phyloP scores from a whole-genome alignment of 2,329 filamentous ascomycete species.

The Paradendryphiella salina region DNA sequence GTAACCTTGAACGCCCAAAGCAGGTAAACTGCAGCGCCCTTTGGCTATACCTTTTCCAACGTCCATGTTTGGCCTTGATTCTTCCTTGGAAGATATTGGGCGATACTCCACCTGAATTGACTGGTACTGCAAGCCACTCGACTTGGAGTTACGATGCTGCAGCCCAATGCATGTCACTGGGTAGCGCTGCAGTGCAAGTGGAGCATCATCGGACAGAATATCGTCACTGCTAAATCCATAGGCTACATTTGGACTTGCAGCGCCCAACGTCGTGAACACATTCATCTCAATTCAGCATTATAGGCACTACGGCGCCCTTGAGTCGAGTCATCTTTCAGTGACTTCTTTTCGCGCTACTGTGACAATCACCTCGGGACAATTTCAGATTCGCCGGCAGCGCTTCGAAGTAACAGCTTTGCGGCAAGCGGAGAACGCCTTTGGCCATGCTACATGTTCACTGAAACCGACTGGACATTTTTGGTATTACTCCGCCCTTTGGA shows the following conservation, averaged over 20 bases:
- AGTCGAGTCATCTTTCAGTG: background rate
- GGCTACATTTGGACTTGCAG: constrained; percentile 7
- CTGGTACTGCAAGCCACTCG: background rate
- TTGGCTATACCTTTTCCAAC: constrained; percentile 1
- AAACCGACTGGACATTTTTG: background rate
- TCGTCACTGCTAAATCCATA: constrained; percentile 8
- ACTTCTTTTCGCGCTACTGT: background rate
- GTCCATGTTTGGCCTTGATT: background rate
- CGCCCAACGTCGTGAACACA: constrained; percentile 5
- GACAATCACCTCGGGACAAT: background rate
- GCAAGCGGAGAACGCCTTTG: background rate
- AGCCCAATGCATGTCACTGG: constrained; percentile 24
- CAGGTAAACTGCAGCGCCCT: constrained; percentile 18
- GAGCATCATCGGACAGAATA: constrained; percentile 7
- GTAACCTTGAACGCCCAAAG: constrained; percentile 10
- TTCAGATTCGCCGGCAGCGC: background rate
- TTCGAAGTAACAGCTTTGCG: background rate
- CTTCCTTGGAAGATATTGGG: background rate
- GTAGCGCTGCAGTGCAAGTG: constrained; percentile 16
- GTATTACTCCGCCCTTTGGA: background rate
- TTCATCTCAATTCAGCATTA: background rate
- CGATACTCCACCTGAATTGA: background rate
- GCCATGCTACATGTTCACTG: background rate
- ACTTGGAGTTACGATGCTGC: constrained; percentile 3
- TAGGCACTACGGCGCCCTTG: constrained; percentile 6